A percentile compares a stretch with the other conserved stretches of the same genome.
Conservation (phyloP, 192 early-diverging fungal genomes). For the Linnemannia hyalina region DNA sequence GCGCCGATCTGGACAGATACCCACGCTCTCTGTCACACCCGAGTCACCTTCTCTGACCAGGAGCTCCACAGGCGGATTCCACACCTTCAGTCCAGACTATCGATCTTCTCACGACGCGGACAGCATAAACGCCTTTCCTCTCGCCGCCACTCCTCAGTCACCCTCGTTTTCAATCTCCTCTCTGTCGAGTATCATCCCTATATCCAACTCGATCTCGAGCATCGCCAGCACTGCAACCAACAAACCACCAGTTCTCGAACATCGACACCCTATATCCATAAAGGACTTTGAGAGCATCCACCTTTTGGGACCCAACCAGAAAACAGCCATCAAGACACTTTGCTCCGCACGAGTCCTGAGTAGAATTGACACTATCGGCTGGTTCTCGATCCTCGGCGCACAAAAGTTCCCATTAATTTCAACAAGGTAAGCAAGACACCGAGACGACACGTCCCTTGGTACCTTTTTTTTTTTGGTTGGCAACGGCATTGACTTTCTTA, state of each 20-base stretch:
- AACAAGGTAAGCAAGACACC: conserved; percentile 38
- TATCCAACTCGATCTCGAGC: conserved; percentile 38
- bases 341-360: conserved; percentile 44
- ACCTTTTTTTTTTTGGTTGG: not conserved
- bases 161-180: conserved; percentile 48
- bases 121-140: not conserved
- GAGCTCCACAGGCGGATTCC: conserved; percentile 7
- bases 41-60: conserved; percentile 27
- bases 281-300: conserved; percentile 49
- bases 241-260: conserved; percentile 41
- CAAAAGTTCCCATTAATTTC: conserved; percentile 57
- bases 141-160: conserved; percentile 18
- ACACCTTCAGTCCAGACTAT: conserved; percentile 39
- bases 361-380: conserved; percentile 52
- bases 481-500: not conserved
- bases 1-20: conserved; percentile 26
- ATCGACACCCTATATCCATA: conserved; percentile 35
- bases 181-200: conserved; percentile 40
- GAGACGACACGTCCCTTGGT: not conserved
- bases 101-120: conserved; percentile 19
- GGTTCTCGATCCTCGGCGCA: conserved; percentile 48
- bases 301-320: conserved; percentile 30
- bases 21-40: conserved; percentile 28
- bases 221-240: conserved; percentile 17
- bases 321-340: conserved; percentile 41